Percentiles rank a stretch among this genome's conserved stretches.
Conservation (phyloP, 192 early-diverging fungal genomes). For the Diversispora eburnea region DNA sequence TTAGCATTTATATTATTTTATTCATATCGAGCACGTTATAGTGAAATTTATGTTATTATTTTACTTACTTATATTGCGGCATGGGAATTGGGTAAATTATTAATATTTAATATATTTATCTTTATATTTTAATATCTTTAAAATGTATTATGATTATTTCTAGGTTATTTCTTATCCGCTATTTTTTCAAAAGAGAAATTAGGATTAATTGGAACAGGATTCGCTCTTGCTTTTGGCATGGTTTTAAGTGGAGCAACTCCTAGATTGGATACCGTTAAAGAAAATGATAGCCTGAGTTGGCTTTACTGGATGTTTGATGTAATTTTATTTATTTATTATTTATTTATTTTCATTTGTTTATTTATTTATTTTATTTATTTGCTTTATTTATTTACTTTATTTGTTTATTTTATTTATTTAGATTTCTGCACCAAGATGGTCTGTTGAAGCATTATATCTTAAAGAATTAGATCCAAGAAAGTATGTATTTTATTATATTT, state of each 20-base stretch:
- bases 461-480: conserved; percentile 44
- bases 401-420: background rate
- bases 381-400: background rate
- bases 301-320: conserved; percentile 52
- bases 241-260: conserved; percentile 55
- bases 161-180: conserved; percentile 54
- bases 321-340: too few species aligned
- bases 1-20: conserved; percentile 57
- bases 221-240: conserved; percentile 59
- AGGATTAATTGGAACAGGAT: conserved; percentile 53
- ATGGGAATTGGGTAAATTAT: conserved; percentile 44
- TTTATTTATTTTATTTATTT: too few species aligned
- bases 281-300: conserved; percentile 24
- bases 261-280: conserved; percentile 43
- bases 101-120: background rate
- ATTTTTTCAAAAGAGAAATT: conserved; percentile 39
- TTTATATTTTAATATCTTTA: background rate
- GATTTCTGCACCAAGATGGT: conserved; percentile 58
- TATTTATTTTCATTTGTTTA: too few species aligned
- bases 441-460: conserved; percentile 58
- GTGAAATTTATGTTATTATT: conserved; percentile 42
- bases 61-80: conserved; percentile 50
- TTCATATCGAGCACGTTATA: conserved; percentile 37
- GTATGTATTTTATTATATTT: background rate
- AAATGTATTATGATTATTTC: background rate